Evolutionary conservation across 2,329 filamentous ascomycete genomes (phyloP).

Genomic region (Coniella lustricola): DNA sequence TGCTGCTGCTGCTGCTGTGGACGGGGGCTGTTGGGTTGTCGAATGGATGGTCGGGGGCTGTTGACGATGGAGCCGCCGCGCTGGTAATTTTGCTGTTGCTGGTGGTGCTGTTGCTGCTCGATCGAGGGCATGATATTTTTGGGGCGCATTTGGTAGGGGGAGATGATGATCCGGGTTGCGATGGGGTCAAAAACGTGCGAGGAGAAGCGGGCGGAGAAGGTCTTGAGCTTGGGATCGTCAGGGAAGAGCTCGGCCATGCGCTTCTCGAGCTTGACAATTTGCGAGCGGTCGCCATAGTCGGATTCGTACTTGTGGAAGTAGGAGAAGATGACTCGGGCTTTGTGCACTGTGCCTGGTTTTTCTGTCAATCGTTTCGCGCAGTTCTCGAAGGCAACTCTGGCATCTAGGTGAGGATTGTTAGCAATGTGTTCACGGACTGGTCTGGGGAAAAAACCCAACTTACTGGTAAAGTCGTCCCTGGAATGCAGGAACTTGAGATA

Average conservation of each 20-base stretch:
- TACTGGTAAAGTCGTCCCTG: conserved; percentile 89
- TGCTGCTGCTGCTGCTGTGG: too few species aligned
- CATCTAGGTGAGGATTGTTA: conserved; percentile 51
- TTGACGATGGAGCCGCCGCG: conserved; percentile 31
- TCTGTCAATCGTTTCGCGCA: conserved; percentile 75
- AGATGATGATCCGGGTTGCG: conserved; percentile 73
- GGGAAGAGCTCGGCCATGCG: conserved; percentile 93
- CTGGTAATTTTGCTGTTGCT: too few species aligned
- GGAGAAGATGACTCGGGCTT: conserved; percentile 76
- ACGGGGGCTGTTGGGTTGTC: conserved; percentile 35
- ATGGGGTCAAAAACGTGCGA: conserved; percentile 74
- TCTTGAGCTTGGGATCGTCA: conserved; percentile 68
- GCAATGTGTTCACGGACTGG: background rate
- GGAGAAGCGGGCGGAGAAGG: conserved; percentile 72
- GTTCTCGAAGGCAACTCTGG: conserved; percentile 91
- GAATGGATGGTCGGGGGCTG: conserved; percentile 33
- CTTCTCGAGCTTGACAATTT: conserved; percentile 84
- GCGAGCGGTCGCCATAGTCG: conserved; percentile 83
- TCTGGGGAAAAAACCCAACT: conserved; percentile 27
- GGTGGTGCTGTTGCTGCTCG: conserved; percentile 34
- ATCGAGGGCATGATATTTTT: conserved; percentile 49
- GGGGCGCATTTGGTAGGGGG: conserved; percentile 70
- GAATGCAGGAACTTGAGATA: conserved; percentile 93
- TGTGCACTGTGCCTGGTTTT: conserved; percentile 65
- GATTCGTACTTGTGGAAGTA: conserved; percentile 97